These are phyloP conservation scores for Venturia nashicola DNA, from an alignment of 2,329 filamentous ascomycete species.

Conservation along the genomic window DNA sequence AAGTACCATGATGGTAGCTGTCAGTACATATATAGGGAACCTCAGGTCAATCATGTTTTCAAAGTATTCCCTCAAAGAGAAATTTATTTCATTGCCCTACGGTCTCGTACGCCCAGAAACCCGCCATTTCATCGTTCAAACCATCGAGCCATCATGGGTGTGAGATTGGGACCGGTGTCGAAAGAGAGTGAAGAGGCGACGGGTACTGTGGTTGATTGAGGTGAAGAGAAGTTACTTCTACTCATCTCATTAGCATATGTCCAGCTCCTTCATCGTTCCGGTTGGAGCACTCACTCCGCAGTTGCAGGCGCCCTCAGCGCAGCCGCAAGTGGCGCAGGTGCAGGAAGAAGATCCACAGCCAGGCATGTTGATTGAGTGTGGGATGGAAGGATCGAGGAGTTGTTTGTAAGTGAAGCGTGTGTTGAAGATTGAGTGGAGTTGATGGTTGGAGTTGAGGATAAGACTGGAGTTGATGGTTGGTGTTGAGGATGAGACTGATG, in stretches of 20 bases:
- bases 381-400: conserved; percentile 3
- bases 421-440: background rate
- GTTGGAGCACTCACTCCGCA: conserved; percentile 14
- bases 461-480: background rate
- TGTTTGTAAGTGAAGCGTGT: background rate
- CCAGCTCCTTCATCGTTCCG: background rate
- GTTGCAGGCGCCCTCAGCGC: conserved; percentile 20
- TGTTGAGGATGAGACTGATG: background rate
- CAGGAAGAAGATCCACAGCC: conserved; percentile 23
- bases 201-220: background rate
- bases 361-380: conserved; percentile 18
- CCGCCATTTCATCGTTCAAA: background rate
- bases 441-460: background rate
- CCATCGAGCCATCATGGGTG: background rate
- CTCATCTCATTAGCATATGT: background rate
- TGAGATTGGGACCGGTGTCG: background rate
- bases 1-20: background rate
- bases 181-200: background rate
- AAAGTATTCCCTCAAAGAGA: background rate
- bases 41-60: background rate
- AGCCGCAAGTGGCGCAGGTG: conserved; percentile 23
- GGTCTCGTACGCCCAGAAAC: background rate
- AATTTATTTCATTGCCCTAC: background rate
- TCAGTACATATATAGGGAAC: background rate
- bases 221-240: conserved; percentile 2